Evolutionary conservation across 2,329 filamentous ascomycete genomes (phyloP).

Genomic region (Scytalidium sp.): DNA sequence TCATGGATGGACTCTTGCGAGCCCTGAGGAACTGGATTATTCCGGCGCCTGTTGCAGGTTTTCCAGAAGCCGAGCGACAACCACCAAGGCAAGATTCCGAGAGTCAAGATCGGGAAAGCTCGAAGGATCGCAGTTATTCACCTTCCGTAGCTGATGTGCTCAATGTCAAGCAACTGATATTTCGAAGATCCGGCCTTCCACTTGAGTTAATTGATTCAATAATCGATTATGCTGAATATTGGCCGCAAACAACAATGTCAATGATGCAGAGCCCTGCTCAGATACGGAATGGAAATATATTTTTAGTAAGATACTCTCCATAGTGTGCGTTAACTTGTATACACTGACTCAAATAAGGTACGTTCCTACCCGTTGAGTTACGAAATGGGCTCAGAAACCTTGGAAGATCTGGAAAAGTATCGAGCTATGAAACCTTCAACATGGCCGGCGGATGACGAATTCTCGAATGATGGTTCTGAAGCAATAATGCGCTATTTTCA

Average conservation of each 20-base stretch:
- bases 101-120: no score
- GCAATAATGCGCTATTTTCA: slow-evolving; percentile 17
- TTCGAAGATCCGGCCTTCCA: slow-evolving; percentile 42
- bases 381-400: slow-evolving; percentile 1
- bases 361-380: slow-evolving; percentile 26
- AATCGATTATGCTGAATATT: slow-evolving; percentile 61
- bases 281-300: slow-evolving; percentile 31
- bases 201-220: slow-evolving; percentile 53
- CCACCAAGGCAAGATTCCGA: no score
- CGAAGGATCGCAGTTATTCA: no score
- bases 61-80: no score
- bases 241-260: slow-evolving; percentile 44
- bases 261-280: slow-evolving; percentile 8
- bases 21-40: no score
- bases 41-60: no score
- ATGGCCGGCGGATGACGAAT: slow-evolving; percentile 5
- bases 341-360: slow-evolving; percentile 16
- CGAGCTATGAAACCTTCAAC: slow-evolving; percentile 9
- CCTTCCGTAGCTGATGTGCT: slow-evolving; percentile 48
- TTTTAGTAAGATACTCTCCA: slow-evolving; percentile 35
- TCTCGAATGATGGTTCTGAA: slow-evolving; percentile 13
- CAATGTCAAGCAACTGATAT: slow-evolving; percentile 46
- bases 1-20: no score
- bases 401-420: slow-evolving; percentile 1
- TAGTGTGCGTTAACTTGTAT: background rate